Evolutionary conservation across 2,329 filamentous ascomycete species (phyloP).

Genomic region (Nothopassalora personata): DNA sequence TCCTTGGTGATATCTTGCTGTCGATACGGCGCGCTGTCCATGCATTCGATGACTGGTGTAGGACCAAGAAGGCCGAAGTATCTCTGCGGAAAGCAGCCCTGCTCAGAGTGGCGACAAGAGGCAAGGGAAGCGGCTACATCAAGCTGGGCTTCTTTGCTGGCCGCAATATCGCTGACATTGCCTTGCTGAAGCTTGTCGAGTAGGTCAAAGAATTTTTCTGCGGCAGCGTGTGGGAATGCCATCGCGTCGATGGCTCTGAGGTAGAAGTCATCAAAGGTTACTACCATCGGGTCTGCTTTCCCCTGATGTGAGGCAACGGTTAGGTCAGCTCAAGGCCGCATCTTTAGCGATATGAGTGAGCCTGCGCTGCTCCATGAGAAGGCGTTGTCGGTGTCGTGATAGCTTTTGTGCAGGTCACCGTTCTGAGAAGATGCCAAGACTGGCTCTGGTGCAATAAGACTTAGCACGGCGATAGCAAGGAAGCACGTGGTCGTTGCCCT

Average conservation of each 20-base stretch:
- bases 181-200: slow-evolving; percentile 4
- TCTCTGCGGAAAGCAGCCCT: slow-evolving; percentile 5
- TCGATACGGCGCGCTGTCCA: slow-evolving; percentile 6
- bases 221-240: slow-evolving; percentile 4
- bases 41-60: slow-evolving; percentile 9
- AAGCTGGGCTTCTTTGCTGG: slow-evolving; percentile 3
- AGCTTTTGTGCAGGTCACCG: background rate
- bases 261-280: slow-evolving; percentile 10
- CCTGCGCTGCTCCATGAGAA: background rate
- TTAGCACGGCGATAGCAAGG: background rate
- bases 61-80: slow-evolving; percentile 9
- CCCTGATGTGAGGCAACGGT: background rate
- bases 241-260: slow-evolving; percentile 7
- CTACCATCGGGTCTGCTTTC: background rate
- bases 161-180: slow-evolving; percentile 3
- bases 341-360: background rate
- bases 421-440: background rate
- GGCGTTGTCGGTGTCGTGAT: too few relatives aligned
- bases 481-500: background rate
- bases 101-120: background rate
- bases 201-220: slow-evolving; percentile 5
- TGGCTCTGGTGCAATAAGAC: background rate
- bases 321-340: background rate
- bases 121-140: slow-evolving; percentile 1
- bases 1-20: slow-evolving; percentile 1